These are phyloP conservation scores for Aspergillus sp. DNA, from an alignment of 2,329 filamentous ascomycete species.

Conservation along the genomic window DNA sequence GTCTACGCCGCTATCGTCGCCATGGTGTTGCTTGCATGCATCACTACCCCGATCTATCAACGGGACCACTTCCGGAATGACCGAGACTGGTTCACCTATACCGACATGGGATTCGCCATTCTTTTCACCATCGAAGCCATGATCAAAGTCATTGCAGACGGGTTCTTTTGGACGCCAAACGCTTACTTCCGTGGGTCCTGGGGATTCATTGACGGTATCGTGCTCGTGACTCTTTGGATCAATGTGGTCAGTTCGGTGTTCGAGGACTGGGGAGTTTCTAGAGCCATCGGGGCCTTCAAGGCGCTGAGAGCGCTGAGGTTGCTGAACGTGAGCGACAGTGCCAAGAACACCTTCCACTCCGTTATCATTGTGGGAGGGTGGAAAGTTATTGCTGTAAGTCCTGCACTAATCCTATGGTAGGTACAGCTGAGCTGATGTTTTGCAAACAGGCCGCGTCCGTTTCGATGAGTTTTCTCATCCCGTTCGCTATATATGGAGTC, in stretches of 20 bases:
- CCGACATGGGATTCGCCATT: conserved; percentile 83
- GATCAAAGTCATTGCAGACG: conserved; percentile 94
- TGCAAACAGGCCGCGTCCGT: conserved; percentile 72
- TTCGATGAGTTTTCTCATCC: conserved; percentile 88
- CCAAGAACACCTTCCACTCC: conserved; percentile 93
- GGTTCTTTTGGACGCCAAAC: conserved; percentile 94
- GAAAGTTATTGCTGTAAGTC: conserved; percentile 80
- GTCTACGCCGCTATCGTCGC: conserved; percentile 92
- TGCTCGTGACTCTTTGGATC: conserved; percentile 91
- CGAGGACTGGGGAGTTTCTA: conserved; percentile 79
- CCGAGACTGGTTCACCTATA: conserved; percentile 93
- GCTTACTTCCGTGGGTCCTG: conserved; percentile 95
- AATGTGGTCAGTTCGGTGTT: conserved; percentile 82
- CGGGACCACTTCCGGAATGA: conserved; percentile 74
- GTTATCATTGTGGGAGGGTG: conserved; percentile 90
- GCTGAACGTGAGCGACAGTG: conserved; percentile 94
- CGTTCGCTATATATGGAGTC: conserved; percentile 92
- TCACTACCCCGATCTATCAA: conserved; percentile 93
- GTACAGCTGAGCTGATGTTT: conserved; percentile 2
- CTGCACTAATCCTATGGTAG: neutral
- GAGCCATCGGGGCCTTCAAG: conserved; percentile 95
- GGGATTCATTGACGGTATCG: conserved; percentile 92
- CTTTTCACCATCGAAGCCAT: conserved; percentile 82
- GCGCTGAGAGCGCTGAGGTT: conserved; percentile 86
- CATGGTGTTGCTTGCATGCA: conserved; percentile 95